phyloP scores from a whole-genome alignment of 305 asterid genomes.

The Plantago lanceolata region DNA sequence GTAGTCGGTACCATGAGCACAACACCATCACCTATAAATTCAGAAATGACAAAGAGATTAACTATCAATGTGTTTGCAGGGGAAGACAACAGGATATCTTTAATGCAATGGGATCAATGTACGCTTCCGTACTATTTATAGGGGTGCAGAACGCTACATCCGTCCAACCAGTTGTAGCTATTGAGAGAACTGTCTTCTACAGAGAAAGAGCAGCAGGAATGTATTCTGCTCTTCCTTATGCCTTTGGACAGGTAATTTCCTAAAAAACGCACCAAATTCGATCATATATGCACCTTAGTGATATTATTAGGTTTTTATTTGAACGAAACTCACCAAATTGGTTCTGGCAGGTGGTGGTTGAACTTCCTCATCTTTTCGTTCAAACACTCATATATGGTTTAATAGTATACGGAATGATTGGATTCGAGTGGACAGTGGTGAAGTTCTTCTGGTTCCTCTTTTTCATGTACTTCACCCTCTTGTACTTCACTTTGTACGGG shows the following conservation, averaged over 20 bases:
- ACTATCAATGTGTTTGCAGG: conserved; percentile 35
- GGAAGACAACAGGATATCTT: conserved; percentile 52
- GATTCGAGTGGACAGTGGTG: conserved; percentile 55
- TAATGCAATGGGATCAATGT: conserved; percentile 90
- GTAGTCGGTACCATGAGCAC: conserved; percentile 6
- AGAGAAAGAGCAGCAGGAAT: conserved; percentile 88
- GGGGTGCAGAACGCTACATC: conserved; percentile 67
- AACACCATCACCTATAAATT: background rate
- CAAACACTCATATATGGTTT: conserved; percentile 56
- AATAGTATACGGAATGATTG: conserved; percentile 73
- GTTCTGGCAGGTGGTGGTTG: conserved; percentile 52
- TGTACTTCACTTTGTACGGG: conserved; percentile 76
- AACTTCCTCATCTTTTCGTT: conserved; percentile 54
- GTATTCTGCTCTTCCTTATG: conserved; percentile 88
- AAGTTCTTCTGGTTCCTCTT: conserved; percentile 72
- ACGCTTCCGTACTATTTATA: conserved; percentile 62
- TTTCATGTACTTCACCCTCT: conserved; percentile 66
- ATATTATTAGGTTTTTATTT: background rate
- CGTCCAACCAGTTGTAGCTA: conserved; percentile 76
- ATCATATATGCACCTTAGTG: too few species aligned
- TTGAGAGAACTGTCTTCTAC: conserved; percentile 82
- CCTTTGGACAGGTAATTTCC: conserved; percentile 67
- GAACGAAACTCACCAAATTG: conserved; percentile 5
- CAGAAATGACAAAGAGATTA: background rate
- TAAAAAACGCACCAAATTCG: too few species aligned